Conservation (phyloP, 2,329 filamentous ascomycete genomes). For the Neopestalotiopsis clavispora region DNA sequence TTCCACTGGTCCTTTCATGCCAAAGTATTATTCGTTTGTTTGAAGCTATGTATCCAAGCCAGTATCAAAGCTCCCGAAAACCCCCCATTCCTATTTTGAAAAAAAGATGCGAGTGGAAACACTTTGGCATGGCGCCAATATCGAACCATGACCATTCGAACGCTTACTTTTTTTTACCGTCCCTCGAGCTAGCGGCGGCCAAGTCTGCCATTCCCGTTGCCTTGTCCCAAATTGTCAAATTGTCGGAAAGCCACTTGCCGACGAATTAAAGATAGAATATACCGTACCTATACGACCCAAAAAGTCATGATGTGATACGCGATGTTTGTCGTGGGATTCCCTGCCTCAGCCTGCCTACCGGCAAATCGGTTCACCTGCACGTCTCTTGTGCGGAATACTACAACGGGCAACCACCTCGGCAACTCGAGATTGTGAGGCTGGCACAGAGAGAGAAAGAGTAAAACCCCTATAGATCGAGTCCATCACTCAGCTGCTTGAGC, state of each 20-base stretch:
- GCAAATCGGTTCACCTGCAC: background rate
- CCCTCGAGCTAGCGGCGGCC: background rate
- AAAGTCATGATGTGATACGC: background rate
- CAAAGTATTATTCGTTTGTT: too few species aligned
- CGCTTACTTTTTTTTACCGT: background rate
- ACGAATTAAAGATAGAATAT: background rate
- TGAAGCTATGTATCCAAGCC: too few species aligned
- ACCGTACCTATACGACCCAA: background rate
- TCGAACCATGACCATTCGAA: constrained; percentile 1
- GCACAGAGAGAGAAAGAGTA: background rate
- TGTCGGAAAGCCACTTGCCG: background rate
- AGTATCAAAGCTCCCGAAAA: too few species aligned
- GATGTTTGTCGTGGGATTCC: background rate
- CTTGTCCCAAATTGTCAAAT: background rate
- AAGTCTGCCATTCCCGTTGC: background rate
- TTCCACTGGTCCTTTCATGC: too few species aligned
- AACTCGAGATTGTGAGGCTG: background rate
- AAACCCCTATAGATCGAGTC: background rate
- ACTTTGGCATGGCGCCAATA: background rate
- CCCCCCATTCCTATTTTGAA: too few species aligned
- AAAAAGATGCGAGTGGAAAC: too few species aligned
- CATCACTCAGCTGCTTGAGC: background rate
- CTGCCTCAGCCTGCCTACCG: background rate
- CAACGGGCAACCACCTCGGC: background rate
- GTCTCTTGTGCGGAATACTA: background rate